Conservation (phyloP, 1,284 basidiomycete genomes). For the Ustilago tritici region DNA sequence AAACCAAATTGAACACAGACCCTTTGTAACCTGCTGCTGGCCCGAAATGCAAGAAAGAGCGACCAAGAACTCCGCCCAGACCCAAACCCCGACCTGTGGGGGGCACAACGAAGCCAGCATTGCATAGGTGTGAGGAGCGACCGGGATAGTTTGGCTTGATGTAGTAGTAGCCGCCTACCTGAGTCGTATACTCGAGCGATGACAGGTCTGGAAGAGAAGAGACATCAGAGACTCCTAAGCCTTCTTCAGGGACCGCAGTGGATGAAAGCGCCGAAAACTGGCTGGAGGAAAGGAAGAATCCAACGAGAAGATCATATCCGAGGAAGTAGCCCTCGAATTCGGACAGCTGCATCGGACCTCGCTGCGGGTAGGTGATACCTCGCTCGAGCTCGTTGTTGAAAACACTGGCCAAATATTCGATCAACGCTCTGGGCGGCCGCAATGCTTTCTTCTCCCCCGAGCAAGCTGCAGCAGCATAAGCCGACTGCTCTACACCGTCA, state of each 20-base stretch:
- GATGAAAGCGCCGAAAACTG: conserved; percentile 5
- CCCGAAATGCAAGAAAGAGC: conserved; percentile 84
- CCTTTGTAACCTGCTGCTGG: conserved; percentile 77
- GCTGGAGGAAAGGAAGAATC: conserved; percentile 37
- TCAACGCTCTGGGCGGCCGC: conserved; percentile 20
- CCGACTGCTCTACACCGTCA: conserved; percentile 23
- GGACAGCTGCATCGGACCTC: conserved; percentile 39
- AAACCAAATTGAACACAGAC: conserved; percentile 94
- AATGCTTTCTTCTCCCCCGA: conserved; percentile 7
- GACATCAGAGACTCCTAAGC: conserved; percentile 12
- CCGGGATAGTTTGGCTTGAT: conserved; percentile 72
- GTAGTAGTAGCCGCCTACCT: conserved; percentile 79
- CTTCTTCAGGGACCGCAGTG: conserved; percentile 10
- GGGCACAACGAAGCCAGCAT: conserved; percentile 88
- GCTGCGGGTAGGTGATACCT: conserved; percentile 58
- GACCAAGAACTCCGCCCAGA: conserved; percentile 80
- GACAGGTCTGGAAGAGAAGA: conserved; percentile 18
- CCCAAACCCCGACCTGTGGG: conserved; percentile 77
- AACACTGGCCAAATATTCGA: conserved; percentile 39
- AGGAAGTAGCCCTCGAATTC: conserved; percentile 58
- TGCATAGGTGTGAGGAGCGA: conserved; percentile 91
- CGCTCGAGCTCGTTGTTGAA: conserved; percentile 57
- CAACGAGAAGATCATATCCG: conserved; percentile 49
- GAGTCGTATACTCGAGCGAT: conserved; percentile 11
- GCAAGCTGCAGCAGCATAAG: neutral